These are phyloP conservation scores for Epichloe uncinata DNA, from an alignment of 2,329 filamentous ascomycete genomes.

Conservation along the genomic window DNA sequence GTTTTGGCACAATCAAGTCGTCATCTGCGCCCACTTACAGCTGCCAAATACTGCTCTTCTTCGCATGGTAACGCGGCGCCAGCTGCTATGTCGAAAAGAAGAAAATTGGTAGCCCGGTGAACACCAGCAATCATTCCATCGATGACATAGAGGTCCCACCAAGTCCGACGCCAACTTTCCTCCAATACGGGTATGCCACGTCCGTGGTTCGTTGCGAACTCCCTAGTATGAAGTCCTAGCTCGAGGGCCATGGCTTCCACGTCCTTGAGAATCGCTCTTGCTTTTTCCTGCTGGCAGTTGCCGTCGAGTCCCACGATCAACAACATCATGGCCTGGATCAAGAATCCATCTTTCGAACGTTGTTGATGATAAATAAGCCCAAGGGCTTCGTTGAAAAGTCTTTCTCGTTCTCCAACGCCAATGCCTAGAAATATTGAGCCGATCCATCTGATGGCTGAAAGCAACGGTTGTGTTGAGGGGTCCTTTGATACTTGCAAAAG, in stretches of 20 bases:
- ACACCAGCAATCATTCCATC: slow-evolving; percentile 78
- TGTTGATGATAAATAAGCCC: slow-evolving; percentile 33
- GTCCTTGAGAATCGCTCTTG: slow-evolving; percentile 51
- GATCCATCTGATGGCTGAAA: slow-evolving; percentile 42
- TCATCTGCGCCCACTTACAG: slow-evolving; percentile 28
- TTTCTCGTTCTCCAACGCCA: slow-evolving; percentile 27
- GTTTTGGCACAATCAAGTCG: background rate
- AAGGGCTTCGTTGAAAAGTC: slow-evolving; percentile 46
- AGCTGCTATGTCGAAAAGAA: slow-evolving; percentile 51
- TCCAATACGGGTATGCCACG: slow-evolving; percentile 54
- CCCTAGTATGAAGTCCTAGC: slow-evolving; percentile 58
- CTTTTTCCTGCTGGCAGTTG: slow-evolving; percentile 55
- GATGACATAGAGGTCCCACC: slow-evolving; percentile 76
- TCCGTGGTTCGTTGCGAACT: slow-evolving; percentile 52
- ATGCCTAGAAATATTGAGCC: slow-evolving; percentile 42
- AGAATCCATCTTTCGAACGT: slow-evolving; percentile 41
- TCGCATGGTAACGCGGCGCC: slow-evolving; percentile 71
- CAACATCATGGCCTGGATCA: slow-evolving; percentile 66
- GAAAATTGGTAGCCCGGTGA: slow-evolving; percentile 56
- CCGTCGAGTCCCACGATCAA: slow-evolving; percentile 69
- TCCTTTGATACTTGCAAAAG: slow-evolving; percentile 37
- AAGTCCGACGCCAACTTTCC: slow-evolving; percentile 77
- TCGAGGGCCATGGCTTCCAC: slow-evolving; percentile 62
- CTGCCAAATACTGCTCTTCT: slow-evolving; percentile 54
- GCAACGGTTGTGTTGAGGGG: slow-evolving; percentile 31